Evolutionary conservation across 2,329 filamentous ascomycete species (phyloP).

Genomic region (Aspergillus udagawae): DNA sequence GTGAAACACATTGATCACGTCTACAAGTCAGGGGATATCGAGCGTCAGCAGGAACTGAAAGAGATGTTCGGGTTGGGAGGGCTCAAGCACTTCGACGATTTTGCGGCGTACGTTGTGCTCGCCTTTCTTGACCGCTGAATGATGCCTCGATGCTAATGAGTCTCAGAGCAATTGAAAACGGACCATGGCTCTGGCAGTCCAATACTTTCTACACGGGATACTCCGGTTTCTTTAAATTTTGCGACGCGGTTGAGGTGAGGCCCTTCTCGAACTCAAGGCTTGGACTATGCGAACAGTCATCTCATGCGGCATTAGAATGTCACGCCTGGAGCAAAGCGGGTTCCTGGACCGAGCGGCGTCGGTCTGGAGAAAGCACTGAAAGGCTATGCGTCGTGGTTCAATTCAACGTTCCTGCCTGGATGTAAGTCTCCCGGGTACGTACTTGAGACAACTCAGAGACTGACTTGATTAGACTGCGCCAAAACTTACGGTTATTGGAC

Average conservation of each 20-base stretch:
- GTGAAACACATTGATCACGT: constrained; percentile 53
- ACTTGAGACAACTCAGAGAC: not conserved
- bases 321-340: constrained; percentile 20
- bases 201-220: constrained; percentile 50
- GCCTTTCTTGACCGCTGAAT: not conserved
- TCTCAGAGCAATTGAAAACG: constrained; percentile 48
- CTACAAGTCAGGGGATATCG: constrained; percentile 39
- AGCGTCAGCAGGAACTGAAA: constrained; percentile 46
- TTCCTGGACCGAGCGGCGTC: constrained; percentile 45
- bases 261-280: not conserved
- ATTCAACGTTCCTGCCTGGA: constrained; percentile 42
- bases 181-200: constrained; percentile 57
- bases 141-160: not conserved
- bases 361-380: constrained; percentile 51
- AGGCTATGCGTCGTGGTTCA: constrained; percentile 55
- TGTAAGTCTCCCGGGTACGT: constrained; percentile 34
- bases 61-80: constrained; percentile 49
- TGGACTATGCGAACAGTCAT: not conserved
- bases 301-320: constrained; percentile 27
- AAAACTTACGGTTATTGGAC: constrained; percentile 46
- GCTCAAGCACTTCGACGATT: constrained; percentile 52
- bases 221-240: constrained; percentile 46
- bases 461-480: constrained; percentile 40
- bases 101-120: constrained; percentile 36
- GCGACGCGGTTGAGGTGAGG: constrained; percentile 48